These are phyloP conservation scores for Glycine latifolia DNA, from an alignment of 306 rosid species.

Conservation along the genomic window DNA sequence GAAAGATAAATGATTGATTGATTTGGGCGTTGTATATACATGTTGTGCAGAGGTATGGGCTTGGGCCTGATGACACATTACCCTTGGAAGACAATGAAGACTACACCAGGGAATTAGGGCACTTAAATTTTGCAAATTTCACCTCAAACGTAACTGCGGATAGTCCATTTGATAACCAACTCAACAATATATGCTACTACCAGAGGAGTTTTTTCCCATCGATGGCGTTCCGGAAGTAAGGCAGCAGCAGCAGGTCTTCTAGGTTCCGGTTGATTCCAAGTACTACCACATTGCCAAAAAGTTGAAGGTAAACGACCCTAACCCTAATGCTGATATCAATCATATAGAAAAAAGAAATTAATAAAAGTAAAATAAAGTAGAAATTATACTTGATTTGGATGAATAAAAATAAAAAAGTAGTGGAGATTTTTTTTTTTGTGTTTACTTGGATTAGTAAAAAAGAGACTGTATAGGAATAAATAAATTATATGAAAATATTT, in stretches of 20 bases:
- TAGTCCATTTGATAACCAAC: constrained; percentile 48
- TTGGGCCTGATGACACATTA: constrained; percentile 50
- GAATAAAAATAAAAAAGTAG: no score
- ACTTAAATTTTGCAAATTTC: constrained; percentile 57
- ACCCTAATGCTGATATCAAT: no score
- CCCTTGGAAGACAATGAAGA: constrained; percentile 64
- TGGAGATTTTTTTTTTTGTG: no score
- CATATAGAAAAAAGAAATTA: no score
- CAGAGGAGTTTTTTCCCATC: constrained; percentile 66
- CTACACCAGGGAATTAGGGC: constrained; percentile 56
- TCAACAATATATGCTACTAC: constrained; percentile 74
- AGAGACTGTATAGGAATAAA: no score
- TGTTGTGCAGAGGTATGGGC: constrained; percentile 57
- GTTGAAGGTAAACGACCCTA: not conserved
- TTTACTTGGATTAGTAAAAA: no score
- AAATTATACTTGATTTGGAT: no score
- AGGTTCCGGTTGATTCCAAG: constrained; percentile 58
- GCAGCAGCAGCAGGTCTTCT: constrained; percentile 61
- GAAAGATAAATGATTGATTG: no score
- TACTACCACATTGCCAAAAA: constrained; percentile 43
- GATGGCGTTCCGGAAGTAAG: constrained; percentile 67
- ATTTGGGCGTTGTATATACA: no score
- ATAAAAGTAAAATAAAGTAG: no score
- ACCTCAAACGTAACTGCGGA: constrained; percentile 48
- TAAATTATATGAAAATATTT: no score